Percentiles rank a stretch among this genome's conserved stretches.
These are phyloP conservation scores for Nannochloropsis salina DNA, from an alignment of 108 stramenopile genomes.

Conservation along the genomic window DNA sequence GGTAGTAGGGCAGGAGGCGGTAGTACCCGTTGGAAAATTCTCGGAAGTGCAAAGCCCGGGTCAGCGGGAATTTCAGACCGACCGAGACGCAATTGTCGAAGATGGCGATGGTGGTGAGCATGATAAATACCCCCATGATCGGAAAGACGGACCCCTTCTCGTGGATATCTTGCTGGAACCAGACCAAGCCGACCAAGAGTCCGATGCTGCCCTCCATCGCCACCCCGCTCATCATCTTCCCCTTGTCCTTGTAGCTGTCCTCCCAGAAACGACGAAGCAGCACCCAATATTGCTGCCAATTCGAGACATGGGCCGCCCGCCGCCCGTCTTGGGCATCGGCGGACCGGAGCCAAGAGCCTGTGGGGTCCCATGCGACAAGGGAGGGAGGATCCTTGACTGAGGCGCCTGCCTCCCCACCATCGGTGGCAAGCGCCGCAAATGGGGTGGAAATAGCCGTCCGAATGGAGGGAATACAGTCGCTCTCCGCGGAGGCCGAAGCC, in stretches of 20 bases:
- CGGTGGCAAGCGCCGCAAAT: neutral
- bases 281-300: neutral
- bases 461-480: neutral
- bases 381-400: neutral
- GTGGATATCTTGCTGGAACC: neutral
- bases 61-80: neutral
- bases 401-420: neutral
- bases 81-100: neutral
- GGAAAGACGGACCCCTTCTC: neutral
- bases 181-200: neutral
- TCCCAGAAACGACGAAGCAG: neutral
- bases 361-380: neutral
- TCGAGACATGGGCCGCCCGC: neutral
- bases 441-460: no score
- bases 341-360: neutral
- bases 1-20: neutral
- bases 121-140: neutral
- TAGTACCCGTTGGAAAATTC: slow-evolving; percentile 12
- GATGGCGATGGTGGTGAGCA: neutral
- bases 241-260: slow-evolving; percentile 5
- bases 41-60: neutral
- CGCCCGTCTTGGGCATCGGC: neutral
- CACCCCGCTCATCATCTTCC: neutral
- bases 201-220: neutral
- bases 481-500: neutral